phyloP scores from a whole-genome alignment of 208 protist genomes.

The Willaertia magna region DNA sequence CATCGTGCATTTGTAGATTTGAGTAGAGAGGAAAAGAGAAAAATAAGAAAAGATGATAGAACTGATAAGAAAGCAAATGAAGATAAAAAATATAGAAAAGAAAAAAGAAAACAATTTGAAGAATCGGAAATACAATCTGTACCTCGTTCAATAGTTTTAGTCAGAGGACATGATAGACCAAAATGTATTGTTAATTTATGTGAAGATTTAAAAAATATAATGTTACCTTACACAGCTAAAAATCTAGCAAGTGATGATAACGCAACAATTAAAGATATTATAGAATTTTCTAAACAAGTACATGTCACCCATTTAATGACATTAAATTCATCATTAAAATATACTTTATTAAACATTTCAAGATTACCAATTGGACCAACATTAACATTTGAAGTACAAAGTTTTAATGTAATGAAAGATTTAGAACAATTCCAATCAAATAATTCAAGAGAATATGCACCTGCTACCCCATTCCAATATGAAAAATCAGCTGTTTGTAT shows the following conservation, averaged over 20 bases:
- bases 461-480: background rate
- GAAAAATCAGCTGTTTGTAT: background rate
- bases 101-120: background rate
- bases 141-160: background rate
- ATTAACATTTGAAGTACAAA: background rate
- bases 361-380: slow-evolving; percentile 1
- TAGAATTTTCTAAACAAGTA: background rate
- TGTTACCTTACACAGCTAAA: background rate
- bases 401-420: background rate
- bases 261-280: background rate
- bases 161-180: background rate
- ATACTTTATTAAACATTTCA: background rate
- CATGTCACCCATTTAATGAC: background rate
- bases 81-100: background rate
- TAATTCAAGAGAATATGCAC: background rate
- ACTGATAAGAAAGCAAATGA: background rate
- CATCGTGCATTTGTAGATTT: background rate
- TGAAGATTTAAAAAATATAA: background rate
- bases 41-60: too few relatives aligned
- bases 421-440: background rate
- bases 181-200: background rate
- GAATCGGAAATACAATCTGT: background rate
- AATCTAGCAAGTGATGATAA: background rate
- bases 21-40: background rate
- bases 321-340: background rate